Conservation (phyloP, 164 flowering plant species). For the Paratinospora sagittata region DNA sequence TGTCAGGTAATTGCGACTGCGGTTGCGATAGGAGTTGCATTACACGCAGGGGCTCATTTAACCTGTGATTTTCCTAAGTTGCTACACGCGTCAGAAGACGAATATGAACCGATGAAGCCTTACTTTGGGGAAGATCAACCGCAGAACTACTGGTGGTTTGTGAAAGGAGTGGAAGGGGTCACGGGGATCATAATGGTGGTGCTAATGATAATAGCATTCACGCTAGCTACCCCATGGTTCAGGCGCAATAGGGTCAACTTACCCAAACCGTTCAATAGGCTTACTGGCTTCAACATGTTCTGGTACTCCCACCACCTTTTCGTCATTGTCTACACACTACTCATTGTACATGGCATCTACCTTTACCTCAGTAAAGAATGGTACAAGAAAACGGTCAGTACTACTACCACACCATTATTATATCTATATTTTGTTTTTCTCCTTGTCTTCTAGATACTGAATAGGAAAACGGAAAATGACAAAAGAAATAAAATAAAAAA, state of each 20-base stretch:
- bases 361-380: conserved; percentile 31
- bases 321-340: conserved; percentile 29
- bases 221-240: conserved; percentile 34
- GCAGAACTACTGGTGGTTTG: conserved; percentile 31
- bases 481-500: too few relatives aligned
- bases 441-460: too few relatives aligned
- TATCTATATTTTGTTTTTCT: neutral
- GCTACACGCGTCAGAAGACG: conserved; percentile 34
- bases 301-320: conserved; percentile 42
- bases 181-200: conserved; percentile 33
- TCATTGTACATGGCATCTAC: conserved; percentile 28
- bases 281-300: conserved; percentile 37
- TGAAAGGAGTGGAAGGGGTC: conserved; percentile 25
- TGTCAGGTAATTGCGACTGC: conserved; percentile 27
- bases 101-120: conserved; percentile 45
- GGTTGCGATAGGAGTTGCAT: conserved; percentile 25
- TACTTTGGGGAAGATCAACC: conserved; percentile 48
- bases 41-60: conserved; percentile 30
- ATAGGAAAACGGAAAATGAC: too few relatives aligned
- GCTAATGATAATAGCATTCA: conserved; percentile 31
- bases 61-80: conserved; percentile 39
- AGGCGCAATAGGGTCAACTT: conserved; percentile 29
- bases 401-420: neutral
- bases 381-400: conserved; percentile 35
- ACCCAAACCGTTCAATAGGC: conserved; percentile 21